phyloP scores from a whole-genome alignment of 495 filamentous ascomycete species.

The Neurospora sp. region DNA sequence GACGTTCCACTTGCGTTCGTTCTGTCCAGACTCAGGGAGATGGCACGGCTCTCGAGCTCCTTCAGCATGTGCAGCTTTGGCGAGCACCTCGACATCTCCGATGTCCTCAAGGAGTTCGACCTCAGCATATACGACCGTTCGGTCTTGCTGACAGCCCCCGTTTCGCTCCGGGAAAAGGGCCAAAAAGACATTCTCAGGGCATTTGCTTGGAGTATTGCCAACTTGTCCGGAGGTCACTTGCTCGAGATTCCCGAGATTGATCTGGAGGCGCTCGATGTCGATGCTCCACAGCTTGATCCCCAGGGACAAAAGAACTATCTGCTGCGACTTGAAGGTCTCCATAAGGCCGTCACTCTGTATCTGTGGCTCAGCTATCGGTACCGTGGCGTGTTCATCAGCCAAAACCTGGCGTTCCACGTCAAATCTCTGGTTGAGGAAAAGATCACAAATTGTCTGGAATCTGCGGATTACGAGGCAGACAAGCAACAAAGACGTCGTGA shows the following conservation, averaged over 20 bases:
- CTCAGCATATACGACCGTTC: conserved; percentile 64
- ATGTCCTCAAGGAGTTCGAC: conserved; percentile 54
- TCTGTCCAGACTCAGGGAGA: conserved; percentile 57
- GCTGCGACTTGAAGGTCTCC: conserved; percentile 57
- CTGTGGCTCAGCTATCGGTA: conserved; percentile 72
- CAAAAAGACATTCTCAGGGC: conserved; percentile 38
- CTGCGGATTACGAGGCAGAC: conserved; percentile 15
- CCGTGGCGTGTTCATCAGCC: conserved; percentile 69
- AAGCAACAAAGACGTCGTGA: conserved; percentile 7
- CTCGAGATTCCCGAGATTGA: conserved; percentile 54
- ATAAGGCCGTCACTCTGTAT: conserved; percentile 75
- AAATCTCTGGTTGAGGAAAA: conserved; percentile 69
- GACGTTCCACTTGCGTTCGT: conserved; percentile 69
- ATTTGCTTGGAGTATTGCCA: conserved; percentile 58
- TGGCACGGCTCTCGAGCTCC: conserved; percentile 44
- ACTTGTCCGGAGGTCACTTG: conserved; percentile 51
- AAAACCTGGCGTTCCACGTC: conserved; percentile 66
- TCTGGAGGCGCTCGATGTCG: conserved; percentile 55
- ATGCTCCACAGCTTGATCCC: conserved; percentile 28
- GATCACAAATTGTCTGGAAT: conserved; percentile 57
- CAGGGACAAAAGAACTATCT: conserved; percentile 41
- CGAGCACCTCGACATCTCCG: conserved; percentile 53
- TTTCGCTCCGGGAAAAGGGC: conserved; percentile 24
- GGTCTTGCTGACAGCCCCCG: conserved; percentile 64
- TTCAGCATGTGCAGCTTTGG: conserved; percentile 65